Conservation (phyloP, 1,284 basidiomycete species). For the Ceratobasidium sp. region DNA sequence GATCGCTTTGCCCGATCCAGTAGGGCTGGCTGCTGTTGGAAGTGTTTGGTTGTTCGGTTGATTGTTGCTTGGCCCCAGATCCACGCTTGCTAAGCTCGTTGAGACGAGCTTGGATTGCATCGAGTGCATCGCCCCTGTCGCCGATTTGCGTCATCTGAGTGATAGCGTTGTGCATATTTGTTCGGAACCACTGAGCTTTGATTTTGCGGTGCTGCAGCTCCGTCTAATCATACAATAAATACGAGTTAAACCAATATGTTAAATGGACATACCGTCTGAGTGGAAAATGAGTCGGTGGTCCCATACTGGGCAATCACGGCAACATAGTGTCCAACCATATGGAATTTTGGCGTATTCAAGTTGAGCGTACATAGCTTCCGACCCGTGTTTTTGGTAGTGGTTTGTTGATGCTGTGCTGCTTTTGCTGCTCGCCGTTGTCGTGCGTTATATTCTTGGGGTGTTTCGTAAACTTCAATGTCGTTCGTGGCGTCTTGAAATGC, state of each 20-base stretch:
- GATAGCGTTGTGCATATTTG: constrained; percentile 46
- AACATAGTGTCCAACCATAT: constrained; percentile 38
- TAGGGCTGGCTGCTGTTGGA: too few relatives aligned
- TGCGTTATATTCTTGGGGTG: constrained; percentile 53
- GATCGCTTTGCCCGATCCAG: too few relatives aligned
- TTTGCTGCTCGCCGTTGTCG: constrained; percentile 42
- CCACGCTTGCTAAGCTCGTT: too few relatives aligned
- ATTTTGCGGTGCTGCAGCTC: constrained; percentile 50
- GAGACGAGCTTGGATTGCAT: too few relatives aligned
- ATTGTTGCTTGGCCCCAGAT: too few relatives aligned
- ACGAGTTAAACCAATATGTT: too few relatives aligned
- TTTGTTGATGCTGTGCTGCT: neutral
- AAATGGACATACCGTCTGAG: constrained; percentile 47
- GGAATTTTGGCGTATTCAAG: constrained; percentile 43
- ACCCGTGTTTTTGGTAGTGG: neutral
- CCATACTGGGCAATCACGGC: constrained; percentile 31
- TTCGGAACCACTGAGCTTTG: constrained; percentile 51
- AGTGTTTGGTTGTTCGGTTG: too few relatives aligned
- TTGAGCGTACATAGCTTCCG: constrained; percentile 23
- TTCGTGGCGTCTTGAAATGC: constrained; percentile 51
- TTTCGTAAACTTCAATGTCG: constrained; percentile 54
- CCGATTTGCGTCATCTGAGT: constrained; percentile 50
- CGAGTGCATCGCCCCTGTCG: too few relatives aligned
- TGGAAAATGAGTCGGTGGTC: constrained; percentile 38
- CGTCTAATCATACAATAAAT: too few relatives aligned